Conservation (phyloP, 2,329 filamentous ascomycete genomes). For the Trichophyton verrucosum region DNA sequence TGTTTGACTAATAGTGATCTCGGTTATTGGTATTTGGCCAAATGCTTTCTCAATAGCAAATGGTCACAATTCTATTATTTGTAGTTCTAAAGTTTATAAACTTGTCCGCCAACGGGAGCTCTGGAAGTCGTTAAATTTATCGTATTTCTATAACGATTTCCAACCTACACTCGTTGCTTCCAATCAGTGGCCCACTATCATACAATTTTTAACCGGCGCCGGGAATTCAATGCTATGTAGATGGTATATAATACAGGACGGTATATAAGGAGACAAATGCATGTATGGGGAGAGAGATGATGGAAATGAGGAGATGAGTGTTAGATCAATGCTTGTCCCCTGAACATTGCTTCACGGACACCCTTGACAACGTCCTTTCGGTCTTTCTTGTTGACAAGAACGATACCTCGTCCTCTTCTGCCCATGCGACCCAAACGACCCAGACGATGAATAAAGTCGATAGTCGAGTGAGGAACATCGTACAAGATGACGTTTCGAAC, state of each 20-base stretch:
- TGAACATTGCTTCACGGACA: conserved; percentile 80
- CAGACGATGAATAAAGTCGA: conserved; percentile 95
- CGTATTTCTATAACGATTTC: not conserved
- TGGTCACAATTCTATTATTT: not conserved
- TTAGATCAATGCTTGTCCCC: conserved; percentile 64
- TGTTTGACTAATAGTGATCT: not conserved
- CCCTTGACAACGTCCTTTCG: conserved; percentile 82
- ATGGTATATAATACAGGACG: not conserved
- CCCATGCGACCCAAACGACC: conserved; percentile 90
- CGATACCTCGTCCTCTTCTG: conserved; percentile 73
- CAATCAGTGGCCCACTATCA: not conserved
- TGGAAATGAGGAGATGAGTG: not conserved
- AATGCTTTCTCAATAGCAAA: not conserved
- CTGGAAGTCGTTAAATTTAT: not conserved
- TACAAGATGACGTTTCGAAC: conserved; percentile 88
- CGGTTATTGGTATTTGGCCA: not conserved
- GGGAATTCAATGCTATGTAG: not conserved
- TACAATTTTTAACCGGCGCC: not conserved
- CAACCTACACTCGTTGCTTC: not conserved
- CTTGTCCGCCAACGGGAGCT: not conserved
- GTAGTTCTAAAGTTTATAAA: not conserved
- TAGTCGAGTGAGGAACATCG: conserved; percentile 93
- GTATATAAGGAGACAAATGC: not conserved
- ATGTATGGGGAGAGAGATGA: not conserved
- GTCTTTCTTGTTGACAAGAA: conserved; percentile 80